These are phyloP conservation scores for Kingdonia uniflora DNA, from an alignment of 164 flowering plant genomes.

Conservation along the genomic window DNA sequence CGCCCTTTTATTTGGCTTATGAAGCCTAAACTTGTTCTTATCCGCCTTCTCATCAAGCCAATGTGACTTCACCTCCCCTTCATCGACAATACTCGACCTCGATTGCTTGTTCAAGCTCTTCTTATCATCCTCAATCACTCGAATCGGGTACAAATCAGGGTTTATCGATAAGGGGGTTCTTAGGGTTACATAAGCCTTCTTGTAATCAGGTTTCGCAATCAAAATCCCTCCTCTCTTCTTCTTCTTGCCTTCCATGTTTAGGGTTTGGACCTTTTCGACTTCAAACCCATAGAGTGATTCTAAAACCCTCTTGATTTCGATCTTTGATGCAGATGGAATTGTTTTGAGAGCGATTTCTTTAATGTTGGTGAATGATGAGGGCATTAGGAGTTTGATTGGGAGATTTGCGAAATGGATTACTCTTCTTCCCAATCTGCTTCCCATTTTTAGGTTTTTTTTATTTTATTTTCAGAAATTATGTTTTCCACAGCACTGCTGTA, in stretches of 20 bases:
- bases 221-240: constrained; percentile 69
- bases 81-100: no score
- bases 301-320: constrained; percentile 78
- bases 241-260: constrained; percentile 91
- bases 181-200: constrained; percentile 71
- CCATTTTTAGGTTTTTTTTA: no score
- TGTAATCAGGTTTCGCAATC: constrained; percentile 63
- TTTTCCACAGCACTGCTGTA: no score
- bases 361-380: constrained; percentile 49
- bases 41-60: constrained; percentile 44
- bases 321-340: constrained; percentile 76
- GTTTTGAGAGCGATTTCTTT: constrained; percentile 69
- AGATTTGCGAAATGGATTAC: constrained; percentile 68
- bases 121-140: constrained; percentile 47
- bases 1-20: constrained; percentile 9
- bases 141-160: constrained; percentile 50
- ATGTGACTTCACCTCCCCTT: constrained; percentile 21
- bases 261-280: constrained; percentile 61
- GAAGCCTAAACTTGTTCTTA: constrained; percentile 7
- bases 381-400: constrained; percentile 78
- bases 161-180: constrained; percentile 45
- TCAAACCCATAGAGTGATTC: constrained; percentile 79
- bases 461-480: no score
- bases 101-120: constrained; percentile 34
- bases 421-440: constrained; percentile 64